Evolutionary conservation across 129 eudicot species (phyloP), one percentile per base, ranked within the genome.

Genomic region (Erigeron canadensis): DNA sequence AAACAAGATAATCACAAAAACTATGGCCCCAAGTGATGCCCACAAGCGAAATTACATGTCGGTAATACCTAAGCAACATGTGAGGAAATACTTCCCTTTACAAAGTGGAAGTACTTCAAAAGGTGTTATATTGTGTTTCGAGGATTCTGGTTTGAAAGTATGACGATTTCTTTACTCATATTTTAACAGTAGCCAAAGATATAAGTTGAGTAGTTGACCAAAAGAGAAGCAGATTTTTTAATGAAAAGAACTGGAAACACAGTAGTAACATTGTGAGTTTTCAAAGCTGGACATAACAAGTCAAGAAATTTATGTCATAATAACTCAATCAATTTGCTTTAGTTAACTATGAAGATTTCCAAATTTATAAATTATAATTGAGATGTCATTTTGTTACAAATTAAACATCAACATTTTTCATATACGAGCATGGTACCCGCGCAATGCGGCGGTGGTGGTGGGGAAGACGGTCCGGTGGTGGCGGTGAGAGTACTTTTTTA

Each of bases 191-290:
- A 92, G 98, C 22, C 98, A 92, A 50, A 86, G 96, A 69, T 88
- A 91, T 38, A 96, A 88, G 13, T 71, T 91, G 59, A 91, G n/a
- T n/a, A n/a, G n/a, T n/a, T n/a, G n/a, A n/a, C 96, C 0, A 92
- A 92, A 72, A 96, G 96, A 3, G 98, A 96, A 92, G 91, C 83
- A 79, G 98, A 70, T 92, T 87, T 58, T 96, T 92, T 58, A 92
- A 89, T 84, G 98, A 92, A 81, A 92, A 92, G 81, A 50, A 67
- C 13, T 55, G 89, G 23, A 81, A 79, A 46, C 96, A 96, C n/a
- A n/a, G n/a, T 2, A 95, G 98, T 10, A 95, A 92, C 60, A 63
- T 83, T 77, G 98, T 92, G 19, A 76, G 85, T 53, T 92, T 92
- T 64, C 85, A 83, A n/a, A 46, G 95, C n/a, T n/a, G n/a, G n/a